A percentile compares a stretch with the other conserved stretches of the same genome.
These are phyloP conservation scores for Helminthosporium solani DNA, from an alignment of 2,329 filamentous ascomycete species.

Conservation along the genomic window DNA sequence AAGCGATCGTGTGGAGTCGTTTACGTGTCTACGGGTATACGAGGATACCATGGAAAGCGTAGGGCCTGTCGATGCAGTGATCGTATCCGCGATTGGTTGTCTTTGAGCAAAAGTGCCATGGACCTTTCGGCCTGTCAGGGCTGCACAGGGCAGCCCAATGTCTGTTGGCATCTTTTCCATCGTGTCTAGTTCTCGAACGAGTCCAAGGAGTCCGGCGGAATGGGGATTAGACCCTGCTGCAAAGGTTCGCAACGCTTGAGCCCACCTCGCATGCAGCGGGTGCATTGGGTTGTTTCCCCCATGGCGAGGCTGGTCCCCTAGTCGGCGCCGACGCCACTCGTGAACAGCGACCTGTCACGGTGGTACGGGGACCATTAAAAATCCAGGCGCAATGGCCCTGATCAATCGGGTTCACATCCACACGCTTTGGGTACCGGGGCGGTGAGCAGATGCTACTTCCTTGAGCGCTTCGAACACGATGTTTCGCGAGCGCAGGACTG, in stretches of 20 bases:
- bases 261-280: too few relatives aligned
- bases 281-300: too few relatives aligned
- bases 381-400: not conserved
- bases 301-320: too few relatives aligned
- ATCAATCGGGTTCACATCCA: not conserved
- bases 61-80: too few relatives aligned
- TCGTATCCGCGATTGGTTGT: conserved; percentile 16
- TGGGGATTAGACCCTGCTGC: too few relatives aligned
- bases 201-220: too few relatives aligned
- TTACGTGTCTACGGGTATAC: too few relatives aligned
- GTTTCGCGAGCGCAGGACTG: not conserved
- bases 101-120: conserved; percentile 34
- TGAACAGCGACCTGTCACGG: too few relatives aligned
- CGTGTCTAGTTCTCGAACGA: conserved; percentile 17
- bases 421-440: not conserved
- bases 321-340: too few relatives aligned
- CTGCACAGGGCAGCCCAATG: conserved; percentile 19
- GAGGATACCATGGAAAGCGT: not conserved
- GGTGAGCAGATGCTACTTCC: not conserved
- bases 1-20: too few relatives aligned
- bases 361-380: not conserved
- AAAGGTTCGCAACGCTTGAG: too few relatives aligned
- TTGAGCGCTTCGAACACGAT: not conserved
- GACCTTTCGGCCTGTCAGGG: conserved; percentile 32
- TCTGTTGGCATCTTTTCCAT: conserved; percentile 38